These are phyloP conservation scores for Gymnopilus dilepis DNA, from an alignment of 768 basidiomycete genomes.

Conservation along the genomic window DNA sequence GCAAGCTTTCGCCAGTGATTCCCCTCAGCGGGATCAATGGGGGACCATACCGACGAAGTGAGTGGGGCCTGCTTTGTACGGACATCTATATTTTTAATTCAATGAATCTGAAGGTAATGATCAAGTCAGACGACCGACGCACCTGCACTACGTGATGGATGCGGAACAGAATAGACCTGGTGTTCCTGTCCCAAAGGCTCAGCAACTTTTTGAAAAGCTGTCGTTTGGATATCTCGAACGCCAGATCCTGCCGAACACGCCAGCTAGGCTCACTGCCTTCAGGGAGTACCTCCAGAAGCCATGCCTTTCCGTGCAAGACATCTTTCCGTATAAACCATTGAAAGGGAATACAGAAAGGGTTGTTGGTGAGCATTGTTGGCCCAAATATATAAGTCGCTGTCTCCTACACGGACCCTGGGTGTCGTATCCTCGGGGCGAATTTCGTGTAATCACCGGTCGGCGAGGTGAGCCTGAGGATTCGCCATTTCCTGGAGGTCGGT, in stretches of 20 bases:
- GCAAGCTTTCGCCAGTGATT: slow-evolving; percentile 36
- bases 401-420: too few species aligned
- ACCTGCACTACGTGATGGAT: slow-evolving; percentile 1
- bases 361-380: background rate
- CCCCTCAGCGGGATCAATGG: slow-evolving; percentile 6
- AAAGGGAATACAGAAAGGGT: slow-evolving; percentile 8
- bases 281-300: background rate
- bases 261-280: background rate
- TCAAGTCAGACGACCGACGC: slow-evolving; percentile 10
- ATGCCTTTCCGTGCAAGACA: background rate
- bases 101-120: background rate
- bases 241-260: background rate
- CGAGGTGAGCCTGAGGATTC: too few species aligned
- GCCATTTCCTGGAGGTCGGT: too few species aligned
- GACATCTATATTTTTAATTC: background rate
- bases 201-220: slow-evolving; percentile 12
- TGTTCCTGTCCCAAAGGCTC: background rate
- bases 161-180: slow-evolving; percentile 1
- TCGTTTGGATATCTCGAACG: slow-evolving; percentile 11
- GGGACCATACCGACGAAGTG: slow-evolving; percentile 1
- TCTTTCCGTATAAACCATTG: slow-evolving; percentile 17
- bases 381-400: too few species aligned
- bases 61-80: background rate
- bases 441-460: too few species aligned
- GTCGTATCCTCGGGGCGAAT: too few species aligned